Conservation (phyloP, 192 early-diverging fungal species). For the Coemansia sp. region DNA sequence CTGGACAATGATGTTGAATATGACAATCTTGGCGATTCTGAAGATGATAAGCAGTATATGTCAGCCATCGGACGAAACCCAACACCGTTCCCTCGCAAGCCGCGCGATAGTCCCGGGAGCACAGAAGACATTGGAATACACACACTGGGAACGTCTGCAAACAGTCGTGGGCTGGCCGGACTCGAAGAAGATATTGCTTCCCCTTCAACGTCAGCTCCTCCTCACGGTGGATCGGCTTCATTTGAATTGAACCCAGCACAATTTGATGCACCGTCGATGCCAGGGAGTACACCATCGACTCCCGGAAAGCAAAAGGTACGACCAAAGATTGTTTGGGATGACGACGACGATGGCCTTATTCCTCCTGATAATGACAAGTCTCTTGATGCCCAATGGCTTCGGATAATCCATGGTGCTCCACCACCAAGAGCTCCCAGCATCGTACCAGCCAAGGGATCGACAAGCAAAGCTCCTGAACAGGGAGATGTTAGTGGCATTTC, state of each 20-base stretch:
- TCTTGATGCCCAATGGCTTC: conserved; percentile 50
- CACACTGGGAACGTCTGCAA: neutral
- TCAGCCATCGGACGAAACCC: conserved; percentile 34
- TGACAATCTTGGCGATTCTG: conserved; percentile 7
- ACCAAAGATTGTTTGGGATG: conserved; percentile 42
- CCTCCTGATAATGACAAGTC: conserved; percentile 34
- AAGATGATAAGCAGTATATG: conserved; percentile 16
- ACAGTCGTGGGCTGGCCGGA: neutral
- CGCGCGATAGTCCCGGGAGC: neutral
- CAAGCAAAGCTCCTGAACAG: neutral
- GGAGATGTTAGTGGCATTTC: neutral
- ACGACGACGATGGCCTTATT: conserved; percentile 16
- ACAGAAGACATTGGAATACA: neutral
- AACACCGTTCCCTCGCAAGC: conserved; percentile 39
- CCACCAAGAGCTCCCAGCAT: conserved; percentile 23
- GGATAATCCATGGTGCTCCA: conserved; percentile 45
- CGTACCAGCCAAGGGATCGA: neutral
- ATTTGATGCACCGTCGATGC: conserved; percentile 19
- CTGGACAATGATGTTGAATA: conserved; percentile 3
- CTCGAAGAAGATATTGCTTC: neutral
- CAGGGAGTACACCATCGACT: conserved; percentile 16
- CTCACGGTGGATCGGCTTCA: neutral
- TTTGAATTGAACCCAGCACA: neutral
- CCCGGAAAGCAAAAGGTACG: conserved; percentile 32
- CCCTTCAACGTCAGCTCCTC: neutral